These are phyloP conservation scores for Xerocomus alliaceus DNA, from an alignment of 1,284 basidiomycete species.

Conservation along the genomic window DNA sequence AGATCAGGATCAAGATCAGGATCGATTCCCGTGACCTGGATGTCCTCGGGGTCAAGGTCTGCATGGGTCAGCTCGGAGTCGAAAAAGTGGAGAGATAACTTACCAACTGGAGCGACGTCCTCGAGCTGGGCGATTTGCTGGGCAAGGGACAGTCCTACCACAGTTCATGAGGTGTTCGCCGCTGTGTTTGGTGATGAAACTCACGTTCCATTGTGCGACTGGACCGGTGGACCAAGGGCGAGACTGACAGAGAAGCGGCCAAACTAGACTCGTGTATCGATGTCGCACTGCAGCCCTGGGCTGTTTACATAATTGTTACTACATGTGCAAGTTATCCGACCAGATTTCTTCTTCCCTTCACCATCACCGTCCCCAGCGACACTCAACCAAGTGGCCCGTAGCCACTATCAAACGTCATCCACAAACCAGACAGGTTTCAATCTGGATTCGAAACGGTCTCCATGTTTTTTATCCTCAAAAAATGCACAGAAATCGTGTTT, in stretches of 20 bases:
- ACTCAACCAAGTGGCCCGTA: constrained; percentile 40
- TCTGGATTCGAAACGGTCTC: constrained; percentile 56
- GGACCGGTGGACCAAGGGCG: no score
- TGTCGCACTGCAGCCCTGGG: constrained; percentile 10
- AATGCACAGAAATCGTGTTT: constrained; percentile 59
- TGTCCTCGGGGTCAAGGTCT: constrained; percentile 84
- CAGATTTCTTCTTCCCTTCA: constrained; percentile 33
- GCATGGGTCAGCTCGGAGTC: constrained; percentile 13
- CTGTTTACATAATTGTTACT: constrained; percentile 45
- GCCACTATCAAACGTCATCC: constrained; percentile 31
- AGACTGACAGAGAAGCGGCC: not conserved
- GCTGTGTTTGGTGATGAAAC: constrained; percentile 16
- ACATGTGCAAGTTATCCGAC: constrained; percentile 30
- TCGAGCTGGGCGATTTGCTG: constrained; percentile 84
- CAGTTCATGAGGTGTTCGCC: constrained; percentile 6
- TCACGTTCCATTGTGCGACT: constrained; percentile 39
- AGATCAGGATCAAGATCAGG: constrained; percentile 37
- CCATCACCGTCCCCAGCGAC: constrained; percentile 44
- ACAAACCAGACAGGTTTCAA: constrained; percentile 39
- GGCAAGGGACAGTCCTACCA: constrained; percentile 69
- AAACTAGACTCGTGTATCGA: no score
- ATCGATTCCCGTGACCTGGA: constrained; percentile 45
- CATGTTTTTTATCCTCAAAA: constrained; percentile 55
- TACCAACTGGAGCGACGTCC: constrained; percentile 72
- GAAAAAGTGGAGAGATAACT: constrained; percentile 27